Base-by-base conservation (phyloP, 1,139 yeast genomes). In the Magnusiomyces paraingens region DNA sequence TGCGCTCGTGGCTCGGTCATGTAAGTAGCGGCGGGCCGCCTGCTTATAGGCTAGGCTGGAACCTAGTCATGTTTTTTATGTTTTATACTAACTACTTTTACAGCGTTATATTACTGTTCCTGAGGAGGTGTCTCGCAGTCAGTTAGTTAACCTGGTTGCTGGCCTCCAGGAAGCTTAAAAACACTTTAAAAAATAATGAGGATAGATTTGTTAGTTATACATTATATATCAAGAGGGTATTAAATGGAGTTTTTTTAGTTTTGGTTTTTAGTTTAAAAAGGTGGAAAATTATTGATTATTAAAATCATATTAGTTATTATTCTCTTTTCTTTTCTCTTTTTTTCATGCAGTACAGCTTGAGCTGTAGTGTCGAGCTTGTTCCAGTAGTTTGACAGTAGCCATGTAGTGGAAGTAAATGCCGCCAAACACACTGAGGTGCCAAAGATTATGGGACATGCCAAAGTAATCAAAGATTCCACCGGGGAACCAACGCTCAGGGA, bases 381-480 rank as follows among this genome's bases (percentile, higher is more conserved):
- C 63, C 68, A 84, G 83, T 84, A 90, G 84, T 57, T 80, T 83
- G 59, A 88, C 73, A 32, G 89, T 74, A 26, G 94, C 90, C 54
- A 74, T 73, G 68, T 91, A 93, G 69, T 91, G 97, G 41, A 94
- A 95, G 56, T 87, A 71, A 22, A 90, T 82, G 1, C 99, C 99
- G 41, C 86, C 77, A 41, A 93, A 80, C 45, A 93, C 99, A 66
- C 87, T 88, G 17, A 89, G 69, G 70, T 93, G 99, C 99, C 99
- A 93, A 39, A 93, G 73, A 64, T 89, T 90, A 70, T 93, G 99
- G 51, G 96, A 88, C 96, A 90, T 94, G 85, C 93, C 64, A 83
- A 76, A 35, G 87, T 85, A 63, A 74, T 72, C 69, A 83, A 83
- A 60, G 72, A 81, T 39, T 68, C 76, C 52, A 67, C 76, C 63